A percentile compares a stretch with the other conserved stretches of the same genome.
These are phyloP conservation scores for Clavispora fructus DNA, from an alignment of 805 yeast genomes.

Conservation along the genomic window DNA sequence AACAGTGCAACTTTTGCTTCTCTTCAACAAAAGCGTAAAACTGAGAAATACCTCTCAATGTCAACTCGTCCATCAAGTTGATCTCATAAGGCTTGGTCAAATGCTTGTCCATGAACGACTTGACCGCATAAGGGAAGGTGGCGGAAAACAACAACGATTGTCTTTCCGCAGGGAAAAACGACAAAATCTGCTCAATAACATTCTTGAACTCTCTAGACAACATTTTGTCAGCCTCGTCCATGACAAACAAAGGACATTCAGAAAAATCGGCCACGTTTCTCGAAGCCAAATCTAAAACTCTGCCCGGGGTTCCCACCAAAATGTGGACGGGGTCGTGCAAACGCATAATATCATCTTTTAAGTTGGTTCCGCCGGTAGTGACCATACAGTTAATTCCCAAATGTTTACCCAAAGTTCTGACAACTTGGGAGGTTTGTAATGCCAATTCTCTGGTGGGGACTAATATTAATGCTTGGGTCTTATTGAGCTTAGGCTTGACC, in stretches of 20 bases:
- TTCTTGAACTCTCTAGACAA: conserved; percentile 83
- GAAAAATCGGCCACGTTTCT: conserved; percentile 83
- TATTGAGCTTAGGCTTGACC: conserved; percentile 74
- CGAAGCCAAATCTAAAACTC: conserved; percentile 90
- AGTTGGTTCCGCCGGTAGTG: conserved; percentile 94
- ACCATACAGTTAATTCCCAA: conserved; percentile 92
- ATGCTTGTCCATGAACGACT: conserved; percentile 87
- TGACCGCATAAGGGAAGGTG: conserved; percentile 92
- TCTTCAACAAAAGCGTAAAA: conserved; percentile 98
- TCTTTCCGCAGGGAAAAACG: conserved; percentile 60
- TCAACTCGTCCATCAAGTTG: conserved; percentile 95
- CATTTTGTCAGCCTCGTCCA: conserved; percentile 99
- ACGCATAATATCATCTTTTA: conserved; percentile 91
- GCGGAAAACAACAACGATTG: conserved; percentile 91
- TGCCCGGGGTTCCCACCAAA: conserved; percentile 96
- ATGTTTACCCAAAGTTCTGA: conserved; percentile 91
- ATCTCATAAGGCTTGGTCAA: conserved; percentile 90
- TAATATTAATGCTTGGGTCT: conserved; percentile 86
- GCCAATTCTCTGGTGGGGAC: conserved; percentile 99
- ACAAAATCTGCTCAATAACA: conserved; percentile 80
- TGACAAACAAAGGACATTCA: conserved; percentile 80
- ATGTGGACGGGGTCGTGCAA: conserved; percentile 90
- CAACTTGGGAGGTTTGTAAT: conserved; percentile 94
- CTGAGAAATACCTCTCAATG: conserved; percentile 93
- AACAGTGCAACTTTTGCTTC: conserved; percentile 90